Percentiles rank a stretch among this genome's conserved stretches.
phyloP scores from a whole-genome alignment of 2,329 filamentous ascomycete genomes.

The Malbranchea zuffiana region DNA sequence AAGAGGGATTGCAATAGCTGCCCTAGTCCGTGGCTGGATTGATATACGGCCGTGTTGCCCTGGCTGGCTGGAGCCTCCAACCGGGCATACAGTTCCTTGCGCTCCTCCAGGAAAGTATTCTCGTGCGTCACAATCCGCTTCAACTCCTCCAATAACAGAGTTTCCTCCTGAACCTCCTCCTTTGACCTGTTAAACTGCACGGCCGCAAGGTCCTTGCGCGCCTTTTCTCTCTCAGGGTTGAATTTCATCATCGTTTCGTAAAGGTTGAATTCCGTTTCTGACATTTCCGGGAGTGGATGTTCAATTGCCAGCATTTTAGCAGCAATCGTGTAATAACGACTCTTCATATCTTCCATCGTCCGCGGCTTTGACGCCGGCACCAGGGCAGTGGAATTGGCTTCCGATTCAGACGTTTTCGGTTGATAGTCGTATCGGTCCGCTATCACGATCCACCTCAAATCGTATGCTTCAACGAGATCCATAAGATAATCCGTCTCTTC shows the following conservation, averaged over 20 bases:
- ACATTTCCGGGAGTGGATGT: slow-evolving; percentile 78
- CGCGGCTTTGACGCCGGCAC: slow-evolving; percentile 44
- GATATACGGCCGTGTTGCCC: slow-evolving; percentile 62
- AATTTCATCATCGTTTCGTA: slow-evolving; percentile 83
- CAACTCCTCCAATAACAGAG: slow-evolving; percentile 76
- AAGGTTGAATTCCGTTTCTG: slow-evolving; percentile 65
- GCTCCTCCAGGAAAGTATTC: slow-evolving; percentile 75
- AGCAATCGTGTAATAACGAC: slow-evolving; percentile 78
- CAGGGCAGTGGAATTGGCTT: slow-evolving; percentile 38
- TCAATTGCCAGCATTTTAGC: slow-evolving; percentile 70
- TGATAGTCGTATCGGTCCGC: slow-evolving; percentile 79
- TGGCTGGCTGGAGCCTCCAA: slow-evolving; percentile 70
- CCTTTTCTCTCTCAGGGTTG: slow-evolving; percentile 65
- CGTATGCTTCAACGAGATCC: slow-evolving; percentile 61
- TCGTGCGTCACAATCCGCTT: slow-evolving; percentile 83
- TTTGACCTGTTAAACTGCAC: slow-evolving; percentile 66
- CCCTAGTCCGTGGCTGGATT: slow-evolving; percentile 67
- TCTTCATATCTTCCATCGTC: slow-evolving; percentile 81
- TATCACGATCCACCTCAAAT: slow-evolving; percentile 82
- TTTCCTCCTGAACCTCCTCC: slow-evolving; percentile 87
- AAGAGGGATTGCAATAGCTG: slow-evolving; percentile 73
- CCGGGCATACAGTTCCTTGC: slow-evolving; percentile 73
- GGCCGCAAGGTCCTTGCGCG: slow-evolving; percentile 74
- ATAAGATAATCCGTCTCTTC: slow-evolving; percentile 92
- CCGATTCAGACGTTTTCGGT: slow-evolving; percentile 22